Conservation (phyloP, 2,329 filamentous ascomycete genomes). For the Aureobasidium sp. region DNA sequence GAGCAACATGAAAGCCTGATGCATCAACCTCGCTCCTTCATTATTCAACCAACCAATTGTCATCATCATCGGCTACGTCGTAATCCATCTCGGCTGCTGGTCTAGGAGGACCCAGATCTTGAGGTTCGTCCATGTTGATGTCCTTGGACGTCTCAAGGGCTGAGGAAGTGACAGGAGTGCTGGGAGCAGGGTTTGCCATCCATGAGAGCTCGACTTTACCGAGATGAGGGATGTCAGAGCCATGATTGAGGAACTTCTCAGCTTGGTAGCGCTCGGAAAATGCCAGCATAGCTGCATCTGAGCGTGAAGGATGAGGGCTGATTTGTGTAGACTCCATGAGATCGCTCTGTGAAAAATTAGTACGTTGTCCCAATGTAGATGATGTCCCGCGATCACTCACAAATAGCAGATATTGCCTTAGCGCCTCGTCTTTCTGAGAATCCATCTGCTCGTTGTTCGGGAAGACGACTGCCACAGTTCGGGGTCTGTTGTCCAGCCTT, state of each 20-base stretch:
- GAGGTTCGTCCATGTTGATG: conserved; percentile 13
- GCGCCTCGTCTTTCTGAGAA: conserved; percentile 57
- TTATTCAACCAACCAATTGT: conserved; percentile 32
- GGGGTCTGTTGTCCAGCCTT: conserved; percentile 70
- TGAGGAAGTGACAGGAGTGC: conserved; percentile 19
- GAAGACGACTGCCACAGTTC: conserved; percentile 53
- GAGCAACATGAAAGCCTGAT: not conserved
- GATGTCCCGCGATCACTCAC: conserved; percentile 15
- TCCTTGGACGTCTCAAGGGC: conserved; percentile 14
- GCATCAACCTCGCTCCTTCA: not conserved
- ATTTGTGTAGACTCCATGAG: conserved; percentile 32
- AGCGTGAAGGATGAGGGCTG: conserved; percentile 31
- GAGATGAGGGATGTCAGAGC: conserved; percentile 50
- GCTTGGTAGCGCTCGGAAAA: conserved; percentile 51
- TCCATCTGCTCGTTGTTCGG: conserved; percentile 54
- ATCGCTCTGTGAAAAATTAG: conserved; percentile 18
- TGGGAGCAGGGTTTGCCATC: conserved; percentile 38
- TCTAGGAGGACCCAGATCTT: conserved; percentile 6
- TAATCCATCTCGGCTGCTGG: conserved; percentile 37
- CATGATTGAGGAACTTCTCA: conserved; percentile 45
- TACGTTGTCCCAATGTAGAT: not conserved
- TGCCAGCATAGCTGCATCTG: conserved; percentile 33
- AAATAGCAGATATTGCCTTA: conserved; percentile 61
- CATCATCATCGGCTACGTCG: conserved; percentile 45
- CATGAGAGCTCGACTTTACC: conserved; percentile 61